phyloP scores from a whole-genome alignment of 768 basidiomycete genomes.

The Tricholoma sp. region DNA sequence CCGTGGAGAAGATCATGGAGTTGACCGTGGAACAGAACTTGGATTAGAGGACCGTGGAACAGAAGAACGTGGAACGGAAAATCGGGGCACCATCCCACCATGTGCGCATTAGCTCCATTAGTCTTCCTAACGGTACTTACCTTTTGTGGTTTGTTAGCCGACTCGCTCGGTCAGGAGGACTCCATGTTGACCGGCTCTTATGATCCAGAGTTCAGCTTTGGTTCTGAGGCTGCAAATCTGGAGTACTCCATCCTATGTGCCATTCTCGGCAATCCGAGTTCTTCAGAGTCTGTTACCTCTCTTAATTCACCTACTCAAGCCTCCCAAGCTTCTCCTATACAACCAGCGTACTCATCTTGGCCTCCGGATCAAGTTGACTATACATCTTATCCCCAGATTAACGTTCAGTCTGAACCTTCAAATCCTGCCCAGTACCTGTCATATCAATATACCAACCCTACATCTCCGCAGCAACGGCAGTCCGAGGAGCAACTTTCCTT shows the following conservation, averaged over 20 bases:
- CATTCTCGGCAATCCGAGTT: constrained; percentile 79
- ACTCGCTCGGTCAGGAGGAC: constrained; percentile 51
- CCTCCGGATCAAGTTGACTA: constrained; percentile 38
- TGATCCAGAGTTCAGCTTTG: constrained; percentile 64
- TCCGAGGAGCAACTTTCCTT: constrained; percentile 34
- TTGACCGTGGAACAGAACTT: background rate
- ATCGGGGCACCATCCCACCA: constrained; percentile 21
- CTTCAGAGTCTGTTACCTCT: constrained; percentile 38
- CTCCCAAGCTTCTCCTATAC: constrained; percentile 4
- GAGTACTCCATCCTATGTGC: constrained; percentile 94
- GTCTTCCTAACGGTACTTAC: constrained; percentile 5
- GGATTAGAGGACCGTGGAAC: background rate
- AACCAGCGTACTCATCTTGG: constrained; percentile 36
- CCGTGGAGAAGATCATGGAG: background rate
- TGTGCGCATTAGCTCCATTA: constrained; percentile 21
- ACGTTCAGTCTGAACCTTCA: constrained; percentile 24
- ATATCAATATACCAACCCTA: constrained; percentile 36
- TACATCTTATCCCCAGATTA: constrained; percentile 27
- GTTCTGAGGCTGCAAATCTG: constrained; percentile 86
- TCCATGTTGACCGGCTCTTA: constrained; percentile 58
- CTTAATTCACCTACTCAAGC: constrained; percentile 34
- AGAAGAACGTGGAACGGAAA: background rate
- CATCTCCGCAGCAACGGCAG: constrained; percentile 22
- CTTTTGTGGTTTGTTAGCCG: constrained; percentile 28
- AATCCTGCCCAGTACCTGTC: constrained; percentile 39